Conservation (phyloP, 331 rosid genomes). For the Rosa hybrid region DNA sequence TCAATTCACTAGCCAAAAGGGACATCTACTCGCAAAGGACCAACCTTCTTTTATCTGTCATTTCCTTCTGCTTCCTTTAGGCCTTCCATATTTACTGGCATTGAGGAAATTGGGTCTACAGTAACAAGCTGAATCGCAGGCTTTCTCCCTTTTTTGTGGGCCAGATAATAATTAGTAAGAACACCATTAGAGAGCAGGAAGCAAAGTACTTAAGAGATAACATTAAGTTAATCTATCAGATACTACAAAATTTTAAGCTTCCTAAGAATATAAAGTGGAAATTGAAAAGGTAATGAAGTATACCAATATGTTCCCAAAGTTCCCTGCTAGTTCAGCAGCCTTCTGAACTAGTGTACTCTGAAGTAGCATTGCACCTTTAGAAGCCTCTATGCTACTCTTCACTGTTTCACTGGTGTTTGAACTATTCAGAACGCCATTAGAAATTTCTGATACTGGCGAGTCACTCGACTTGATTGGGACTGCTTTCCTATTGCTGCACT, state of each 20-base stretch:
- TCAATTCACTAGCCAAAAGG: background rate
- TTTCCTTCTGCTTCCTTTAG: background rate
- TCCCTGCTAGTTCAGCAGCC: conserved; percentile 37
- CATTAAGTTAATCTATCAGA: background rate
- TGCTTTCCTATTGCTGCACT: conserved; percentile 75
- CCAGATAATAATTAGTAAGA: conserved; percentile 14
- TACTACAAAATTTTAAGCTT: background rate
- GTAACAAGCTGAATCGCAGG: conserved; percentile 51
- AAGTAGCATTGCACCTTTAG: conserved; percentile 56
- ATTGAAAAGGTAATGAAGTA: conserved; percentile 5
- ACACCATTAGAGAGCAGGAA: background rate
- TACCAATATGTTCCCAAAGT: conserved; percentile 65
- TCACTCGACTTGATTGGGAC: conserved; percentile 30
- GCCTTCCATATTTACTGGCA: conserved; percentile 47
- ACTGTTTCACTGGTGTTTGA: conserved; percentile 21
- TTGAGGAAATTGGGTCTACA: conserved; percentile 33
- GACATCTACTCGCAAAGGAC: background rate
- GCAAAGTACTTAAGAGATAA: background rate
- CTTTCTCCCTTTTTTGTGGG: conserved; percentile 43
- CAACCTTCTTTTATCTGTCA: conserved; percentile 1
- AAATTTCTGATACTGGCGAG: conserved; percentile 33
- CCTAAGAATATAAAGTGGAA: background rate
- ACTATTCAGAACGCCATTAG: conserved; percentile 29
- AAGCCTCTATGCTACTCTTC: conserved; percentile 32
- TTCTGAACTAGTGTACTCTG: conserved; percentile 56